phyloP scores from a whole-genome alignment of 345 rosid genomes.

The Brassica nigra region DNA sequence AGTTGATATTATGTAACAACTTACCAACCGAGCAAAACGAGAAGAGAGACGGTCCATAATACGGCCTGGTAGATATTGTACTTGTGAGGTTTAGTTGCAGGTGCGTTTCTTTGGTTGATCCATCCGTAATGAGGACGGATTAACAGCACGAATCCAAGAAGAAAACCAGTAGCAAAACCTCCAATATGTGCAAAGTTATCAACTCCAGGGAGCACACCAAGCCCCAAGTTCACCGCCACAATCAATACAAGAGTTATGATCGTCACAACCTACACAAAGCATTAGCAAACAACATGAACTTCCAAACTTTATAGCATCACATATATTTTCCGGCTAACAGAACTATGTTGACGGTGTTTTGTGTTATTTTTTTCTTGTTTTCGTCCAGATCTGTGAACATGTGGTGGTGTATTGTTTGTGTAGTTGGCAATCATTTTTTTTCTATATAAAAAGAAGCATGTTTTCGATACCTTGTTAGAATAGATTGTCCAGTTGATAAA shows the following conservation, averaged over 20 bases:
- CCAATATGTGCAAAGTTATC: conserved; percentile 98
- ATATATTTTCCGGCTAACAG: neutral
- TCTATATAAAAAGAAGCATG: neutral
- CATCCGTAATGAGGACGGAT: conserved; percentile 91
- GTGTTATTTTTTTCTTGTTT: too few relatives aligned
- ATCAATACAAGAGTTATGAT: conserved; percentile 67
- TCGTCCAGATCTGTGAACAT: neutral
- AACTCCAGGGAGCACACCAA: conserved; percentile 91
- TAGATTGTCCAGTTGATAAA: conserved; percentile 93
- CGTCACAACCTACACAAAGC: conserved; percentile 60
- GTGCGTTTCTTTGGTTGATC: conserved; percentile 57
- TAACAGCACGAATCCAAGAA: conserved; percentile 83
- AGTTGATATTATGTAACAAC: conserved; percentile 18
- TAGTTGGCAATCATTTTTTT: too few relatives aligned
- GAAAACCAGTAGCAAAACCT: conserved; percentile 84
- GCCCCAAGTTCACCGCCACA: conserved; percentile 76
- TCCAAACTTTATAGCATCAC: neutral
- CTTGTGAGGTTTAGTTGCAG: conserved; percentile 50
- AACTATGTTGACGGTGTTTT: neutral
- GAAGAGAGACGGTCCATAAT: conserved; percentile 72
- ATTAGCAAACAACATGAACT: conserved; percentile 22
- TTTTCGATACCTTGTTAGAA: conserved; percentile 66
- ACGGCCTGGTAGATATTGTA: conserved; percentile 72
- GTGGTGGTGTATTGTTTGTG: neutral
- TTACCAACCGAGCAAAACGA: conserved; percentile 70